phyloP scores from a whole-genome alignment of 2,329 filamentous ascomycete species.

The Ramichloridium luteum region DNA sequence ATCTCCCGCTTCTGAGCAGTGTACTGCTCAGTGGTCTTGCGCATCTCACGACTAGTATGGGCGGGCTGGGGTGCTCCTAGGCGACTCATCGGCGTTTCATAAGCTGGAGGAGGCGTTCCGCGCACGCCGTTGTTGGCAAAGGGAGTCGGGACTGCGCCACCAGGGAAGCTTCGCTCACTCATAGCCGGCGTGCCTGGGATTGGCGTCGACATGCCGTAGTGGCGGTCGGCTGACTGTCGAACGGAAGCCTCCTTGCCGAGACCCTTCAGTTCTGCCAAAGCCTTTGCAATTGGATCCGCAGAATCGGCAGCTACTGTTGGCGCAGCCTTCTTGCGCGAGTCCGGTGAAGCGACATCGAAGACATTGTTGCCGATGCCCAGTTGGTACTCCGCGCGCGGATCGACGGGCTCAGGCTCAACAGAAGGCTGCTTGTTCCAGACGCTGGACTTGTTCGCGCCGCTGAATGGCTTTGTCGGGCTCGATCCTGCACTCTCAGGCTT shows the following conservation, averaged over 20 bases:
- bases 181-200: constrained; percentile 34
- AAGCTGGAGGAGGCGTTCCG: constrained; percentile 76
- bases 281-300: constrained; percentile 82
- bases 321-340: constrained; percentile 34
- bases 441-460: constrained; percentile 16
- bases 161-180: constrained; percentile 27
- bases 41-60: constrained; percentile 89
- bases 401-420: constrained; percentile 48
- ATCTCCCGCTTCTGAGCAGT: constrained; percentile 70
- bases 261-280: constrained; percentile 83
- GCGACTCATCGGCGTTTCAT: constrained; percentile 64
- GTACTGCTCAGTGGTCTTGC: constrained; percentile 84
- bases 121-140: constrained; percentile 36
- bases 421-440: constrained; percentile 24
- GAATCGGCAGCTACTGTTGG: constrained; percentile 26
- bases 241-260: constrained; percentile 67
- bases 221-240: constrained; percentile 89
- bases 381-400: constrained; percentile 83
- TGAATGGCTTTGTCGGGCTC: constrained; percentile 31
- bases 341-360: constrained; percentile 76
- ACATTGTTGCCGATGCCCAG: constrained; percentile 93
- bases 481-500: constrained; percentile 28
- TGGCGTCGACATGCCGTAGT: constrained; percentile 85
- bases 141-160: constrained; percentile 32
- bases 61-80: constrained; percentile 84